phyloP scores from a whole-genome alignment of 306 rosid genomes.

The Pueraria montana region DNA sequence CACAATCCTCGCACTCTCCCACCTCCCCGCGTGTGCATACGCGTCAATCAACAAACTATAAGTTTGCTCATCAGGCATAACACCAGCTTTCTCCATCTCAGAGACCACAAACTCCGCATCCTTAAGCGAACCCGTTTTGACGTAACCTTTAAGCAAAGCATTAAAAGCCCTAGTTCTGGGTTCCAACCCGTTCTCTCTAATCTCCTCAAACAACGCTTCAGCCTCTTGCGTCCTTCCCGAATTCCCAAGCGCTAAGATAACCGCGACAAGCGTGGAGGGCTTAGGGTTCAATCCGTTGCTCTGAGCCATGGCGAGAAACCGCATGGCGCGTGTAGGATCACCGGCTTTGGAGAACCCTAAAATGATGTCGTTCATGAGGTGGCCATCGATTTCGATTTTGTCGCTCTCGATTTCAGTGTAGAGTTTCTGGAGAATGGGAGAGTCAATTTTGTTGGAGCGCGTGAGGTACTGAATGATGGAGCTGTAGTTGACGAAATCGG shows the following conservation, averaged over 20 bases:
- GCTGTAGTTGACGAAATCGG: slow-evolving; percentile 85
- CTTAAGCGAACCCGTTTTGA: slow-evolving; percentile 72
- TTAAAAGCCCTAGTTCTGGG: slow-evolving; percentile 86
- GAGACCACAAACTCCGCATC: slow-evolving; percentile 86
- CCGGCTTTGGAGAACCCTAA: slow-evolving; percentile 87
- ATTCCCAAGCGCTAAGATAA: slow-evolving; percentile 79
- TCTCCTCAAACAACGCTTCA: slow-evolving; percentile 90
- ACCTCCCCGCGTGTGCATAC: slow-evolving; percentile 77
- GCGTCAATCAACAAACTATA: slow-evolving; percentile 85
- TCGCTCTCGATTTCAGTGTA: slow-evolving; percentile 76
- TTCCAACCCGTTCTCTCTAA: slow-evolving; percentile 76
- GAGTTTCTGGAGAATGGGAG: slow-evolving; percentile 81
- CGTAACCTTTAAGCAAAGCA: slow-evolving; percentile 87
- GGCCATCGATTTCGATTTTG: slow-evolving; percentile 80
- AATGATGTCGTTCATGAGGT: slow-evolving; percentile 78
- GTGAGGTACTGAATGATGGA: slow-evolving; percentile 84
- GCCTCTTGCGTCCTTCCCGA: slow-evolving; percentile 81
- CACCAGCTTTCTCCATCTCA: slow-evolving; percentile 83
- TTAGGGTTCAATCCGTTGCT: slow-evolving; percentile 78
- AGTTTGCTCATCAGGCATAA: slow-evolving; percentile 83
- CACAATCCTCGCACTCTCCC: slow-evolving; percentile 93
- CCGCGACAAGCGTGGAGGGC: slow-evolving; percentile 69
- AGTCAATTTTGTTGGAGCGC: slow-evolving; percentile 73
- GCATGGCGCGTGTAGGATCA: slow-evolving; percentile 73
- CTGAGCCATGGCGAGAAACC: slow-evolving; percentile 81